Evolutionary conservation across 306 rosid genomes (phyloP).

Genomic region (Medicago lupulina): DNA sequence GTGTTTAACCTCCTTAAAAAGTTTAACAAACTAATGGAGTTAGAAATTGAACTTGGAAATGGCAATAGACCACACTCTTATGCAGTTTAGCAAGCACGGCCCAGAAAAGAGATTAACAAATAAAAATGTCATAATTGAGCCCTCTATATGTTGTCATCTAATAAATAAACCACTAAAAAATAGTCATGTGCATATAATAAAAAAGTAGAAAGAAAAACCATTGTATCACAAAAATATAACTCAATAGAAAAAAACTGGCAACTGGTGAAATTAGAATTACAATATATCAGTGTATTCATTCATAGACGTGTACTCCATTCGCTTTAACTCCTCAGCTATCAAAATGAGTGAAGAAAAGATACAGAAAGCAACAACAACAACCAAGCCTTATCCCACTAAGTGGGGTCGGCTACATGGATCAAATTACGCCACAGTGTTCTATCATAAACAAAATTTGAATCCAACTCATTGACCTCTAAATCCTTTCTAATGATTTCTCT

Average conservation of each 20-base stretch:
- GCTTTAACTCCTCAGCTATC: neutral
- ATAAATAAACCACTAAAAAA: neutral
- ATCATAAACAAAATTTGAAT: too few relatives aligned
- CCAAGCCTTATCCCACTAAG: too few relatives aligned
- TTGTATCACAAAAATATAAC: too few relatives aligned
- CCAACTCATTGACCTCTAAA: too few relatives aligned
- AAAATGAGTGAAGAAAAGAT: conserved; percentile 7
- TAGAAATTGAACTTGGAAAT: conserved; percentile 21
- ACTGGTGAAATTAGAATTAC: too few relatives aligned
- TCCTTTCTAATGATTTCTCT: too few relatives aligned
- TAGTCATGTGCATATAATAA: conserved; percentile 7
- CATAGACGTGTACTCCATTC: neutral
- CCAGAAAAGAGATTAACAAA: conserved; percentile 25
- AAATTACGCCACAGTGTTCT: too few relatives aligned
- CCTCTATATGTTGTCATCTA: neutral
- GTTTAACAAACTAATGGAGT: conserved; percentile 2
- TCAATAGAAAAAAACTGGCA: too few relatives aligned
- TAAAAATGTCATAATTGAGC: neutral
- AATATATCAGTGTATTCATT: too few relatives aligned
- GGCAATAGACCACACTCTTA: conserved; percentile 28
- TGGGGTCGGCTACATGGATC: too few relatives aligned
- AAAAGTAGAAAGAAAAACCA: neutral
- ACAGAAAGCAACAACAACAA: conserved; percentile 34
- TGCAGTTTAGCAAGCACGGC: conserved; percentile 20
- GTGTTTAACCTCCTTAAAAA: neutral